Evolutionary conservation across 495 filamentous ascomycete species (phyloP).

Genomic region (Hypoxylon fuscum): DNA sequence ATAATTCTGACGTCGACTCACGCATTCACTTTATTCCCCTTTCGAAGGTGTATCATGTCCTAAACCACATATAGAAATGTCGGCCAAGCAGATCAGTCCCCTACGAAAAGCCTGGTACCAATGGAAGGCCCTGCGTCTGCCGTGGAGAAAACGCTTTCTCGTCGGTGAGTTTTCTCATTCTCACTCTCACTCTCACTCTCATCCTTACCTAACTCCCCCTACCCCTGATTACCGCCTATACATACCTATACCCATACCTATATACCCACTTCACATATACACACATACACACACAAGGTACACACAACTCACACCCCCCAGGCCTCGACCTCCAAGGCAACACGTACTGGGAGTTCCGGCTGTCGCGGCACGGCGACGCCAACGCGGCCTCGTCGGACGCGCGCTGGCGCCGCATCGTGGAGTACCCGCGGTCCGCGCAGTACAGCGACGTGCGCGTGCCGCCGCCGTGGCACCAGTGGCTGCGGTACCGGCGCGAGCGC

Average conservation of each 20-base stretch:
- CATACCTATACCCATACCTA: too few species aligned
- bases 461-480: conserved; percentile 97
- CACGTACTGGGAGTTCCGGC: conserved; percentile 93
- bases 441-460: conserved; percentile 68
- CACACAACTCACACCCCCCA: conserved; percentile 8
- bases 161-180: conserved; percentile 65
- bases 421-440: conserved; percentile 67
- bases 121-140: conserved; percentile 85
- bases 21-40: too few species aligned
- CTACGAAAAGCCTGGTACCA: conserved; percentile 71
- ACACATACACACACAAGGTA: too few species aligned
- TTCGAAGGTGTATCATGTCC: neutral
- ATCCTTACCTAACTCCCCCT: conserved; percentile 19
- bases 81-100: conserved; percentile 46
- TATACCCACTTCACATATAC: too few species aligned
- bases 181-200: conserved; percentile 20
- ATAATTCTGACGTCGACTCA: conserved; percentile 33
- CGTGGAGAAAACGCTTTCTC: conserved; percentile 86
- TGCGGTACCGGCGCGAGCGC: conserved; percentile 77
- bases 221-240: too few species aligned
- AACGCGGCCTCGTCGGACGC: conserved; percentile 54
- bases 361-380: conserved; percentile 62
- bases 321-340: conserved; percentile 88
- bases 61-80: conserved; percentile 10
- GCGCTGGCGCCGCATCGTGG: conserved; percentile 70